Conservation (phyloP, 2,329 filamentous ascomycete genomes). For the Xylariales sp. region DNA sequence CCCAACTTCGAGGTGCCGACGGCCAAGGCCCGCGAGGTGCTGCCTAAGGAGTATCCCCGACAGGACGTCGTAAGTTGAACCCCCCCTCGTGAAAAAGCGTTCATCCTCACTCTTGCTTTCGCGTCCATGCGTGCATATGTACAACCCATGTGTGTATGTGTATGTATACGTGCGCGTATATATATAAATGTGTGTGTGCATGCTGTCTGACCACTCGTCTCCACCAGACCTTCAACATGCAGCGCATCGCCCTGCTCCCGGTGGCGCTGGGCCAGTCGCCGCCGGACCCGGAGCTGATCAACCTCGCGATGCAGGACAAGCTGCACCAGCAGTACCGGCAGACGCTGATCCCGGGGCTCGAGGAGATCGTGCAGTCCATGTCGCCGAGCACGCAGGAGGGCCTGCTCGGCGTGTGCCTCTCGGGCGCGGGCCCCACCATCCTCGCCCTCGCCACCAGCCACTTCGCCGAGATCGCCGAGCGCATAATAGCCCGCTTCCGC, state of each 20-base stretch:
- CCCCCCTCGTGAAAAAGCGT: too few relatives aligned
- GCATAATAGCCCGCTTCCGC: slow-evolving; percentile 80
- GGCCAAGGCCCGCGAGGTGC: slow-evolving; percentile 85
- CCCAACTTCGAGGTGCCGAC: slow-evolving; percentile 97
- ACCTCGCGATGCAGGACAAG: slow-evolving; percentile 98
- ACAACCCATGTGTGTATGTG: too few relatives aligned
- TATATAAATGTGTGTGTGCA: not conserved
- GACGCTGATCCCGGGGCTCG: slow-evolving; percentile 88
- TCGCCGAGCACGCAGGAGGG: slow-evolving; percentile 88
- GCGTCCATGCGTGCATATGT: not conserved
- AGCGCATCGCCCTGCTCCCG: slow-evolving; percentile 90
- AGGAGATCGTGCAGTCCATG: slow-evolving; percentile 90
- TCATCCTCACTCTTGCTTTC: not conserved
- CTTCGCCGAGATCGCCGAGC: slow-evolving; percentile 86
- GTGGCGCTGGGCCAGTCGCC: slow-evolving; percentile 90
- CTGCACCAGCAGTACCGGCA: slow-evolving; percentile 97
- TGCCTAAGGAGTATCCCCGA: slow-evolving; percentile 82
- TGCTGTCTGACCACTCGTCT: slow-evolving; percentile 14
- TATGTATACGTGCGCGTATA: not conserved
- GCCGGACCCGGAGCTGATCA: slow-evolving; percentile 92
- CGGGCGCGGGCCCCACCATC: slow-evolving; percentile 94
- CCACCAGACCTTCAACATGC: slow-evolving; percentile 83
- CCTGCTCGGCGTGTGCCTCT: slow-evolving; percentile 92
- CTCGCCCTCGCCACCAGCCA: slow-evolving; percentile 90
- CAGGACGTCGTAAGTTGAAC: slow-evolving; percentile 77